Conservation (phyloP, 176 grass and related monocot genomes). For the Alloteropsis semialata region DNA sequence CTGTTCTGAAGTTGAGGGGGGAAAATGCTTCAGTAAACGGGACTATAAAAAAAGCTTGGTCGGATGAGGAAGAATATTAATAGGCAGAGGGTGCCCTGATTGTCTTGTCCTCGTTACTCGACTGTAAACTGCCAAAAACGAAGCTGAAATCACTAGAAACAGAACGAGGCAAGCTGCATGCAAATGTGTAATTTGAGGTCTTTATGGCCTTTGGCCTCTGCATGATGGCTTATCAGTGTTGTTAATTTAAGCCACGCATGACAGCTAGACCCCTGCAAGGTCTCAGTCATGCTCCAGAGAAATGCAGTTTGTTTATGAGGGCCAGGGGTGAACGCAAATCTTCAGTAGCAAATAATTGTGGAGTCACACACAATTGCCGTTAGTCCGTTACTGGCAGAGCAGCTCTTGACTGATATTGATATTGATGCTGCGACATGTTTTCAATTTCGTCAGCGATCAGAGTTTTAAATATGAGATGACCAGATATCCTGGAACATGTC, state of each 20-base stretch:
- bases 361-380: slow-evolving; percentile 12
- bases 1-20: not conserved
- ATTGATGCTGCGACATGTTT: not conserved
- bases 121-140: not conserved
- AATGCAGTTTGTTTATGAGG: slow-evolving; percentile 32
- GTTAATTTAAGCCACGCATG: not conserved
- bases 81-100: not conserved
- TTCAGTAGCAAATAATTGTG: not conserved
- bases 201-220: not conserved
- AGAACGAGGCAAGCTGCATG: not conserved
- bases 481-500: not conserved
- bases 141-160: not conserved
- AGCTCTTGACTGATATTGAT: not conserved
- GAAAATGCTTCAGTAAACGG: no score
- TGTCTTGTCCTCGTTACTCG: not conserved
- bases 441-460: not conserved
- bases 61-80: not conserved
- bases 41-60: not conserved
- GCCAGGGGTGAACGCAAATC: not conserved
- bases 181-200: not conserved
- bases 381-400: not conserved
- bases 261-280: slow-evolving; percentile 1
- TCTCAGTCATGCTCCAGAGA: not conserved
- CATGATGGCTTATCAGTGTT: not conserved
- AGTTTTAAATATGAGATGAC: not conserved